phyloP scores from a whole-genome alignment of 306 rosid genomes.

The Fragaria iinumae region DNA sequence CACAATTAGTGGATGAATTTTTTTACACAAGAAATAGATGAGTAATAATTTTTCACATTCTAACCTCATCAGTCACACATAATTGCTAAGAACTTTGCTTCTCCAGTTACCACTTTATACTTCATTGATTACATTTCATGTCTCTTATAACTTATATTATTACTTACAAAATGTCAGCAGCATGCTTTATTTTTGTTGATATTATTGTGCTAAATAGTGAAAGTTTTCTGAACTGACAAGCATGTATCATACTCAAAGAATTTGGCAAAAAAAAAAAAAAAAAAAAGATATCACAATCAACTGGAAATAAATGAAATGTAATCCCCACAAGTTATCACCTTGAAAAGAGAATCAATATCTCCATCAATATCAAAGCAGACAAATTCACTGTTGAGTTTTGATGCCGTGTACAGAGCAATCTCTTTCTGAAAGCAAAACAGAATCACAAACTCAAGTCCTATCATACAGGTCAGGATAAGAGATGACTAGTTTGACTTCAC shows the following conservation, averaged over 20 bases:
- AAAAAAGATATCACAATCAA: conserved; percentile 8
- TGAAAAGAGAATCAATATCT: conserved; percentile 85
- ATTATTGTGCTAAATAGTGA: background rate
- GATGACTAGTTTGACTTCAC: background rate
- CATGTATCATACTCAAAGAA: background rate
- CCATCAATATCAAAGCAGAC: conserved; percentile 87
- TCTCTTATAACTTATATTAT: background rate
- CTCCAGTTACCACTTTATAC: background rate
- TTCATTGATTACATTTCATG: background rate
- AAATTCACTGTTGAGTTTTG: conserved; percentile 70
- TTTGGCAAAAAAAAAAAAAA: background rate
- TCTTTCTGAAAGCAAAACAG: conserved; percentile 72
- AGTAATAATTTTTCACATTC: background rate
- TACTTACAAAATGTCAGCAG: background rate
- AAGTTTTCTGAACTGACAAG: background rate
- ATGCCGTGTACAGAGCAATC: conserved; percentile 86
- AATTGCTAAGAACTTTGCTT: background rate
- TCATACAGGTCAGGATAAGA: conserved; percentile 21
- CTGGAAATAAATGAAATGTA: background rate
- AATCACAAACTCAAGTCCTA: conserved; percentile 1
- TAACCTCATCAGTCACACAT: conserved; percentile 2
- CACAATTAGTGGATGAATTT: background rate
- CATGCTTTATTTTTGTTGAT: background rate
- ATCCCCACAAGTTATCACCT: conserved; percentile 43
- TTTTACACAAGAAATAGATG: background rate